These are phyloP conservation scores for Tricholoma sp. DNA, from an alignment of 768 basidiomycete genomes.

Conservation along the genomic window DNA sequence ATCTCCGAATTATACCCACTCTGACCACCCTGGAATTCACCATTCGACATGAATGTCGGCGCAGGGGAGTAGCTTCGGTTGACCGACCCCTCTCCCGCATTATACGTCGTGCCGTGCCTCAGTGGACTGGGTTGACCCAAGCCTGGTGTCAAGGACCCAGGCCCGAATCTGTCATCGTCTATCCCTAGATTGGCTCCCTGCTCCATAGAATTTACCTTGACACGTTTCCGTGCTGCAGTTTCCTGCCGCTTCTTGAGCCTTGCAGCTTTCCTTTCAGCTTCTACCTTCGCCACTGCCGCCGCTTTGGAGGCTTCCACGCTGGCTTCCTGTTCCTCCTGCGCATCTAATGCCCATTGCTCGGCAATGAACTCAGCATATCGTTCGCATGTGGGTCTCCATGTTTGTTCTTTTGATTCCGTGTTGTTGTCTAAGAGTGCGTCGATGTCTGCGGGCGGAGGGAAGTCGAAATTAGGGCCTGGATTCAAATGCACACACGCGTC, in stretches of 20 bases:
- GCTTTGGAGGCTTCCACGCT: conserved; percentile 35
- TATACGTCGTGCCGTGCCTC: conserved; percentile 36
- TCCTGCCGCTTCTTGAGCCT: conserved; percentile 46
- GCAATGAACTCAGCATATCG: conserved; percentile 81
- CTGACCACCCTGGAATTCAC: conserved; percentile 42
- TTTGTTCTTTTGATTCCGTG: conserved; percentile 28
- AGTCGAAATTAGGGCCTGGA: conserved; percentile 83
- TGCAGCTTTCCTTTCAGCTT: conserved; percentile 47
- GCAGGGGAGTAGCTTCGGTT: conserved; percentile 44
- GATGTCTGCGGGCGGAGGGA: conserved; percentile 74
- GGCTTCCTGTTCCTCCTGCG: conserved; percentile 70
- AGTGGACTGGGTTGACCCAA: conserved; percentile 35
- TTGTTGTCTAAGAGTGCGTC: conserved; percentile 51
- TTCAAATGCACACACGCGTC: conserved; percentile 82
- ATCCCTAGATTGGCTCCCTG: conserved; percentile 8
- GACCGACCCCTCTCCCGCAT: conserved; percentile 20
- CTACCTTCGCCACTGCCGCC: conserved; percentile 34
- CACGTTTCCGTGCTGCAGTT: conserved; percentile 46
- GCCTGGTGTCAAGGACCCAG: conserved; percentile 1
- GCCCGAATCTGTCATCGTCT: conserved; percentile 18
- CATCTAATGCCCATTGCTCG: conserved; percentile 78
- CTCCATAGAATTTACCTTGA: conserved; percentile 35
- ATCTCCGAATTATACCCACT: conserved; percentile 53
- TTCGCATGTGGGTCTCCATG: conserved; percentile 79
- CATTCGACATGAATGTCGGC: conserved; percentile 45